Evolutionary conservation across 768 basidiomycete species (phyloP).

Genomic region (Wakefieldia striispora): DNA sequence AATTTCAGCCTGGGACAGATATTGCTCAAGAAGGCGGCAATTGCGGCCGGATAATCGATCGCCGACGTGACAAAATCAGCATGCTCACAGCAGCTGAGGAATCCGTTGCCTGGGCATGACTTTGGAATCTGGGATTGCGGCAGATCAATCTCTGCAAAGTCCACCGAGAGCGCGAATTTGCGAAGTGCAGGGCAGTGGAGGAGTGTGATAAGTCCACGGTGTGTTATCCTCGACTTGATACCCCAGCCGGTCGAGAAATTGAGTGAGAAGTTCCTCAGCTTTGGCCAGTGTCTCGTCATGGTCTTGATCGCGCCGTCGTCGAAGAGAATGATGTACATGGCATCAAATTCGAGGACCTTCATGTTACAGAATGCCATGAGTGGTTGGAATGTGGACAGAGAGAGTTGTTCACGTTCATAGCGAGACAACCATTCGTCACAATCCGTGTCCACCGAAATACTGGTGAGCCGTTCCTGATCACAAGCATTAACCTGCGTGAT

Average conservation of each 20-base stretch:
- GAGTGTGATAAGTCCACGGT: conserved; percentile 19
- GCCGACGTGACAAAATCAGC: conserved; percentile 24
- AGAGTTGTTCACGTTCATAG: neutral
- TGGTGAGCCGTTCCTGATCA: neutral
- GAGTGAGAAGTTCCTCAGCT: conserved; percentile 11
- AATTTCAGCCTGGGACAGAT: too few species aligned
- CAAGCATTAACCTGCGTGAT: conserved; percentile 17
- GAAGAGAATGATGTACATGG: conserved; percentile 15
- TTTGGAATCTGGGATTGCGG: neutral
- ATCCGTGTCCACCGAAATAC: conserved; percentile 7
- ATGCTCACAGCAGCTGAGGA: conserved; percentile 5
- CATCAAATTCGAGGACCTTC: conserved; percentile 12
- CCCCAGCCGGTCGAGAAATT: conserved; percentile 22
- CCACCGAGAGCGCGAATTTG: conserved; percentile 19
- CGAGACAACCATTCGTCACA: neutral
- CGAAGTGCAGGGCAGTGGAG: conserved; percentile 13
- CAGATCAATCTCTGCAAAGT: conserved; percentile 21
- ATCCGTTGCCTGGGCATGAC: conserved; percentile 9
- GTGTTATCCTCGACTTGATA: conserved; percentile 15
- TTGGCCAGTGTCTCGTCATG: conserved; percentile 22
- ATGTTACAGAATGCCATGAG: conserved; percentile 17
- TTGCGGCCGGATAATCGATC: conserved; percentile 15
- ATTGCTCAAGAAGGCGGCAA: conserved; percentile 28
- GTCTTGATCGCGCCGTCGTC: conserved; percentile 19
- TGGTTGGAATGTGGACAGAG: conserved; percentile 17